These are phyloP conservation scores for Poa annua DNA, from an alignment of 176 grass and related monocot genomes.

Conservation along the genomic window DNA sequence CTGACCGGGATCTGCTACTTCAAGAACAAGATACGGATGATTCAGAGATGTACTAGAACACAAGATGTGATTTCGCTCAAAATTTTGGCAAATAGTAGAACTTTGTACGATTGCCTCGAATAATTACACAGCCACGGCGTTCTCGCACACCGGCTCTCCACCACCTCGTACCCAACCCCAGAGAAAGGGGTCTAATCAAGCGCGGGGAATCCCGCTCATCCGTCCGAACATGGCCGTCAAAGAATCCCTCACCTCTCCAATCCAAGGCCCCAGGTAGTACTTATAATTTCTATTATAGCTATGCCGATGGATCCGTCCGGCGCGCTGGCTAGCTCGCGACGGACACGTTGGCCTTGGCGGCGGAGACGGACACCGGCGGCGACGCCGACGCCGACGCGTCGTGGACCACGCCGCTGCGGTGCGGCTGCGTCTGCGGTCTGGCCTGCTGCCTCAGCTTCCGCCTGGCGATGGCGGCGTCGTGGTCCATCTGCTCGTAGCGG, in stretches of 20 bases:
- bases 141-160: not conserved
- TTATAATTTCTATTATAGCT: not conserved
- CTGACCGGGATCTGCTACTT: not conserved
- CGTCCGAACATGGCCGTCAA: not conserved
- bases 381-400: not conserved
- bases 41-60: not conserved
- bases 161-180: not conserved
- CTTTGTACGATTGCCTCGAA: not conserved
- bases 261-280: slow-evolving; percentile 5
- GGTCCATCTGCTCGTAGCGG: slow-evolving; percentile 69
- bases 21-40: not conserved
- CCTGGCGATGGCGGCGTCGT: slow-evolving; percentile 39
- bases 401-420: not conserved
- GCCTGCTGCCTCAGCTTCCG: slow-evolving; percentile 18
- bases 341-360: slow-evolving; percentile 33
- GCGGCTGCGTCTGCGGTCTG: not conserved
- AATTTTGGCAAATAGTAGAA: not conserved
- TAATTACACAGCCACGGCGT: slow-evolving; percentile 11
- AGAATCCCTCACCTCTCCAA: not conserved
- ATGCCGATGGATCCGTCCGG: not conserved
- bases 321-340: slow-evolving; percentile 9
- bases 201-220: not conserved
- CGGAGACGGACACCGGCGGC: slow-evolving; percentile 32
- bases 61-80: not conserved
- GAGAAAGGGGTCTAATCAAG: not conserved